A percentile compares a stretch with the other conserved stretches of the same genome.
These are phyloP conservation scores for Psilocybe subaeruginosa DNA, from an alignment of 768 basidiomycete genomes.

Conservation along the genomic window DNA sequence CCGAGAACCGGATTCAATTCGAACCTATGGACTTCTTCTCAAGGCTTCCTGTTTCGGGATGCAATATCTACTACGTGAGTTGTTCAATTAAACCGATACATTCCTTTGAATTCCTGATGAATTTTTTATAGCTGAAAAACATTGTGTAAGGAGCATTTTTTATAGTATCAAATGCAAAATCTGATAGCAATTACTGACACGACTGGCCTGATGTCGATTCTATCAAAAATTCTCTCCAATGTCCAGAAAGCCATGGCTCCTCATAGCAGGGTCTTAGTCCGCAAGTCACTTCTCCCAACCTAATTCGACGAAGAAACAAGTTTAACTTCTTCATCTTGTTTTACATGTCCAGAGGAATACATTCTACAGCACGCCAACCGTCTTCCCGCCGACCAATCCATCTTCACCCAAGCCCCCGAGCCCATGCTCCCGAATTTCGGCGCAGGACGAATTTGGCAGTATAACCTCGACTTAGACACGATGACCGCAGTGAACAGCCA, in stretches of 20 bases:
- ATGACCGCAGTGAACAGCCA: constrained; percentile 43
- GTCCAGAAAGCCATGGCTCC: constrained; percentile 38
- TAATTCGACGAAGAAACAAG: too few species aligned
- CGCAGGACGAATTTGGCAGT: constrained; percentile 39
- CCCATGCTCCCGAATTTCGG: constrained; percentile 53
- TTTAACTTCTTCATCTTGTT: not conserved
- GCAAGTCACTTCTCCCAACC: constrained; percentile 23
- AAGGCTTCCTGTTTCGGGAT: constrained; percentile 33
- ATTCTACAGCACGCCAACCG: constrained; percentile 33
- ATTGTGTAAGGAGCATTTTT: constrained; percentile 31
- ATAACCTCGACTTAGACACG: constrained; percentile 51
- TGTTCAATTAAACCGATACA: too few species aligned
- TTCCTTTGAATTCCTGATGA: not conserved
- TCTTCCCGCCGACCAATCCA: constrained; percentile 13
- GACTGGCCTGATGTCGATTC: constrained; percentile 43
- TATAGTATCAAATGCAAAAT: not conserved
- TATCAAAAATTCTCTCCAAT: constrained; percentile 35
- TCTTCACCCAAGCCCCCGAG: constrained; percentile 35
- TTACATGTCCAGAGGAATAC: constrained; percentile 44
- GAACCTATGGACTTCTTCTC: constrained; percentile 40
- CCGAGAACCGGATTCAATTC: constrained; percentile 31
- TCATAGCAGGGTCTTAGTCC: constrained; percentile 37
- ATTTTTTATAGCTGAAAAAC: constrained; percentile 31
- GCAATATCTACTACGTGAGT: constrained; percentile 42
- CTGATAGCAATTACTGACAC: constrained; percentile 28